These are phyloP conservation scores for Ustilago trichophora DNA, from an alignment of 1,284 basidiomycete species.

Conservation along the genomic window DNA sequence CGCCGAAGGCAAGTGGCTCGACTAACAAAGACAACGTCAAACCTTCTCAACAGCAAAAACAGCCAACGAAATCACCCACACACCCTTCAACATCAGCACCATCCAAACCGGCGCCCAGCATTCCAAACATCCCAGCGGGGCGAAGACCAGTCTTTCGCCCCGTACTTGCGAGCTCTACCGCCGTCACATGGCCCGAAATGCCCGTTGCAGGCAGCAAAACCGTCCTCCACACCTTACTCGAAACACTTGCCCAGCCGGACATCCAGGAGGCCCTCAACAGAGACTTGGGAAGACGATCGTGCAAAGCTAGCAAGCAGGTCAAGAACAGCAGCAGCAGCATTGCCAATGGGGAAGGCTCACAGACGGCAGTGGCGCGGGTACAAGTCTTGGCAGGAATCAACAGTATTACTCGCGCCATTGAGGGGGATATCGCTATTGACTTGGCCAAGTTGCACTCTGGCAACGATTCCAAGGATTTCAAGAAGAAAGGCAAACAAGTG, in stretches of 20 bases:
- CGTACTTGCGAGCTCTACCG: conserved; percentile 42
- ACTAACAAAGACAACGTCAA: too few relatives aligned
- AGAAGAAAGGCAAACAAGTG: too few relatives aligned
- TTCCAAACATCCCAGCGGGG: conserved; percentile 15
- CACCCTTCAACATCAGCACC: too few relatives aligned
- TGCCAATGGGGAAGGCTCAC: too few relatives aligned
- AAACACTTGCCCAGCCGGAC: conserved; percentile 15
- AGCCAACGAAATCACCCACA: too few relatives aligned
- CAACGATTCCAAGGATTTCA: too few relatives aligned
- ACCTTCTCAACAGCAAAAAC: background rate
- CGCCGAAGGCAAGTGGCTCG: too few relatives aligned
- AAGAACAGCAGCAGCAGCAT: too few relatives aligned
- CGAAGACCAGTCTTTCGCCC: conserved; percentile 43
- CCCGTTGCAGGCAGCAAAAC: conserved; percentile 39
- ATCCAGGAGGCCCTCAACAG: conserved; percentile 9
- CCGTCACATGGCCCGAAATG: conserved; percentile 45
- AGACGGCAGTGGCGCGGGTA: too few relatives aligned
- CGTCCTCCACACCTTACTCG: conserved; percentile 42
- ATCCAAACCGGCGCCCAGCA: too few relatives aligned
- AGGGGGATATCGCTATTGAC: conserved; percentile 19
- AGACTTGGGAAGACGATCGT: conserved; percentile 18
- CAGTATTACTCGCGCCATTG: conserved; percentile 35
- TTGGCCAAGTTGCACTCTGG: too few relatives aligned
- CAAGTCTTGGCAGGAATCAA: conserved; percentile 38
- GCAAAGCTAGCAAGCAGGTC: too few relatives aligned